Evolutionary conservation across 2,329 filamentous ascomycete species (phyloP), one percentile per base, ranked within the genome.

Genomic region (Fusarium papillatum): DNA sequence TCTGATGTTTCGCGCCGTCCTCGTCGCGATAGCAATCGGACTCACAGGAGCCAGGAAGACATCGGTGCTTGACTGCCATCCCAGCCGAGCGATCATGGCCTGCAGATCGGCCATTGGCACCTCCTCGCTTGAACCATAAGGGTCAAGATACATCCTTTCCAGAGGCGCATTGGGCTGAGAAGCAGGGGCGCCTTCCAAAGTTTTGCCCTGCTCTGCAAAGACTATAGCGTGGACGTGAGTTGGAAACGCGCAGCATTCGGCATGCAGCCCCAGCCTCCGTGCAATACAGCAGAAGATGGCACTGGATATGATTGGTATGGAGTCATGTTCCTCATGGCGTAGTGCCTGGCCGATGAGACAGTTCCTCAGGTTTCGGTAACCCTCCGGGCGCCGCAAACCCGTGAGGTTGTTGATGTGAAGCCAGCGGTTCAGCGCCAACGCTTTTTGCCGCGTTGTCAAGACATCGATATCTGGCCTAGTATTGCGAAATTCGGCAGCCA

Each of bases 251-350:
- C 94, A 96, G 66, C 94, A 95, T 39, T 92, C 91, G 1, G 96
- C 95, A 77, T 93, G 89, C 59, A 99, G 84, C 2, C 93, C 94
- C 16, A 98, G 82, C 43, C 94, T 90, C 66, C 90, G 88, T 1
- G 95, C 96, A 19, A 98, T 83, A 69, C 92, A 93, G 80, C 94
- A 97, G 84, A 93, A 99, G 73, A 98, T 98, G 71, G 93, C 93
- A 67, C 93, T 93, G 2, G 95, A 97, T 72, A 98, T 93, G 63
- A 98, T 88, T 2, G 96, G 97, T 11, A 98, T 88, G 2, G 95
- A 96, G 34, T 94, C 92, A 79, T 98, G 95, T 0, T 90, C 88
- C 9, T 90, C 85, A 62, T 94, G 92, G 41, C 91, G 92, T 53
- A 98, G 87, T 6, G 94, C 95, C 72, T 97, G 88, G 13, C 95